Base-by-base conservation (phyloP, 352 stramenopile species). In the Globisporangium camurandrum region DNA sequence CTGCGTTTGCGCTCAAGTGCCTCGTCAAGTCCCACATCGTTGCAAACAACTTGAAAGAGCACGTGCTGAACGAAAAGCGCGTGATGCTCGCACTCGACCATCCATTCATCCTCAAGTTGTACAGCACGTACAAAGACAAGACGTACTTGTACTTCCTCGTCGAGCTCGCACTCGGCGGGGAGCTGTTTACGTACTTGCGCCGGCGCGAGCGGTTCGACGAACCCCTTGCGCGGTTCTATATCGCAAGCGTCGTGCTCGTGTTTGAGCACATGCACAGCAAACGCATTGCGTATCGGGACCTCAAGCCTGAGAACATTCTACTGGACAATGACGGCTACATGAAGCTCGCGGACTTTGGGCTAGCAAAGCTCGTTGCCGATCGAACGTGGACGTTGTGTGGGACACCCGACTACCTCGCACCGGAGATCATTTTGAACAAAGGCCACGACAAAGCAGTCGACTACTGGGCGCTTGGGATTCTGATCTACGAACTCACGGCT, bases 161-260 rank as follows among this genome's bases (percentile, higher is more conserved):
- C 97, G 97, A 99, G 72, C 99, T 97, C 62, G 69, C 99, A 24
- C 92, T 95, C 5, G 97, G 97, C 4, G 97, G 97, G 38, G 97
- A 99, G 71, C 82, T 99, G 48, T 99, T 99, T 97, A 96, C 86
- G 46, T 65, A 99, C 19, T 77, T 99, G 28, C 99, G 99, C 69
- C 98, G 98, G 51, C 82, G 99, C 59, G 97, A 99, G 69, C 99
- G 93, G 52, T 69, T 94, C 6, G 81, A 71, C 49, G 83, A 94
- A 55, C 70, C 68, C 44, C 90, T 78, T 8, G 92, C 85, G 38
- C 77, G 79, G 45, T 98, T 99, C 58, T 99, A 99, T 69, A 97
- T 98, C 52, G 96, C 95, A 2, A 96, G 99, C 71, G 98, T 98
- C 57, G 84, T 98, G 39, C 79, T 98, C 61, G 97, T 97, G 11